Evolutionary conservation across 768 basidiomycete genomes (phyloP).

Genomic region (Leccinum variicolor): DNA sequence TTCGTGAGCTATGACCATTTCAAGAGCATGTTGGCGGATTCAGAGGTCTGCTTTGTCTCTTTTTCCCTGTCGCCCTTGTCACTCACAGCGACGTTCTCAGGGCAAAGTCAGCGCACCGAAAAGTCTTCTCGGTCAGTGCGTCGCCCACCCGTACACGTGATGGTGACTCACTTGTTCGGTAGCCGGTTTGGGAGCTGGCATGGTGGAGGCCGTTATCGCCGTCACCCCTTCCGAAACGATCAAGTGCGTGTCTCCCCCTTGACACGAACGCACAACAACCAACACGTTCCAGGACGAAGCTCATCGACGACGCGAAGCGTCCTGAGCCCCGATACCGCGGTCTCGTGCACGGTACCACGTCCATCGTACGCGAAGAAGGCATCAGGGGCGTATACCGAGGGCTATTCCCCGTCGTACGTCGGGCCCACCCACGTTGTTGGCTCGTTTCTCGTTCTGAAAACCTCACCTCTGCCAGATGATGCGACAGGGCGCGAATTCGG

Average conservation of each 20-base stretch:
- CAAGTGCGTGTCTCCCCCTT: slow-evolving; percentile 57
- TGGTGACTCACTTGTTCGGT: slow-evolving; percentile 8
- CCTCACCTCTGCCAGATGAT: slow-evolving; percentile 66
- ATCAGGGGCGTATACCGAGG: slow-evolving; percentile 84
- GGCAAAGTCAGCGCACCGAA: slow-evolving; percentile 87
- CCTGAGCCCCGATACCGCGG: slow-evolving; percentile 84
- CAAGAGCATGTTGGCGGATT: slow-evolving; percentile 78
- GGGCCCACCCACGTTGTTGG: not conserved
- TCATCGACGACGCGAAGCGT: slow-evolving; percentile 91
- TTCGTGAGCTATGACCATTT: slow-evolving; percentile 95
- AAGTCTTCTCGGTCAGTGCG: slow-evolving; percentile 68
- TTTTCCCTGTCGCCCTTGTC: not conserved
- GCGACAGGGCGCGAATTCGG: slow-evolving; percentile 97
- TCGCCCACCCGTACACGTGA: not conserved
- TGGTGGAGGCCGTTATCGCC: slow-evolving; percentile 89
- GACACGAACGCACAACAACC: not conserved
- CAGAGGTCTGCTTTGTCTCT: slow-evolving; percentile 50
- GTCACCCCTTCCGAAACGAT: slow-evolving; percentile 98
- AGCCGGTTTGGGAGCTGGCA: slow-evolving; percentile 85
- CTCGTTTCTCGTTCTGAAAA: not conserved
- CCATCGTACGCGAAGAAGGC: slow-evolving; percentile 85
- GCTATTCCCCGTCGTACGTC: slow-evolving; percentile 85
- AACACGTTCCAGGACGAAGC: slow-evolving; percentile 74
- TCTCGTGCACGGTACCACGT: slow-evolving; percentile 75
- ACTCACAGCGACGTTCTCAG: slow-evolving; percentile 37